phyloP scores from a whole-genome alignment of 2,329 filamentous ascomycete species.

The Parasarocladium wereldwijsianum region DNA sequence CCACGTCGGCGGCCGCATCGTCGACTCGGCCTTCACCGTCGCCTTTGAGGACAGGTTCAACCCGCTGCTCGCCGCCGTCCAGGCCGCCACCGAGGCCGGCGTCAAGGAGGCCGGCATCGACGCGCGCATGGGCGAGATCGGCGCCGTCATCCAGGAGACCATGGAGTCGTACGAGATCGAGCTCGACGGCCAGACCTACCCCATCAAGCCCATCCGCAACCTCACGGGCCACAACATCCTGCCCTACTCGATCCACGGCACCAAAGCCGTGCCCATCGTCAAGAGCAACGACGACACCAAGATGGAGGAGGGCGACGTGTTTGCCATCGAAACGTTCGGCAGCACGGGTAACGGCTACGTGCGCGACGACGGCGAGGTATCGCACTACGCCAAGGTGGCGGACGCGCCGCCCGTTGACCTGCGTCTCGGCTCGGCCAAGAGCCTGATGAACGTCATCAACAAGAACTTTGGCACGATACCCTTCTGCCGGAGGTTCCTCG shows the following conservation, averaged over 20 bases:
- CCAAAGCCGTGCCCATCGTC: constrained; percentile 87
- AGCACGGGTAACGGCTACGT: constrained; percentile 85
- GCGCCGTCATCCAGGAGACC: constrained; percentile 69
- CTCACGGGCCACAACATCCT: constrained; percentile 83
- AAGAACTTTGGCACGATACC: constrained; percentile 93
- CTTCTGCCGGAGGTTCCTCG: constrained; percentile 81
- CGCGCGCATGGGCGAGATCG: constrained; percentile 74
- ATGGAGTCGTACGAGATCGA: constrained; percentile 92
- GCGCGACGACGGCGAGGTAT: constrained; percentile 75
- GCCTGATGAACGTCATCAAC: constrained; percentile 74
- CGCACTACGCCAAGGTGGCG: constrained; percentile 66
- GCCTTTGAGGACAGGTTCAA: constrained; percentile 64
- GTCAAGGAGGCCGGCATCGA: constrained; percentile 79
- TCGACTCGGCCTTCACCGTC: constrained; percentile 70
- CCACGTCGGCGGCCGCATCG: constrained; percentile 66
- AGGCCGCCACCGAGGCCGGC: constrained; percentile 71
- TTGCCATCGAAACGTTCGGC: constrained; percentile 92
- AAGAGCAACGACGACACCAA: constrained; percentile 79
- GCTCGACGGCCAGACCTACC: constrained; percentile 62
- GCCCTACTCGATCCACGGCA: constrained; percentile 80
- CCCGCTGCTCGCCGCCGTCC: constrained; percentile 57
- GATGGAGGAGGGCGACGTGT: constrained; percentile 95
- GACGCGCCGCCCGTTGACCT: constrained; percentile 66
- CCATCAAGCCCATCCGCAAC: constrained; percentile 75
- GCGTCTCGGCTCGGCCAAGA: constrained; percentile 69